Evolutionary conservation across 371 early-diverging fungal species (phyloP), one percentile per base, ranked within the genome.

Genomic region (Apophysomyces ossiformis): DNA sequence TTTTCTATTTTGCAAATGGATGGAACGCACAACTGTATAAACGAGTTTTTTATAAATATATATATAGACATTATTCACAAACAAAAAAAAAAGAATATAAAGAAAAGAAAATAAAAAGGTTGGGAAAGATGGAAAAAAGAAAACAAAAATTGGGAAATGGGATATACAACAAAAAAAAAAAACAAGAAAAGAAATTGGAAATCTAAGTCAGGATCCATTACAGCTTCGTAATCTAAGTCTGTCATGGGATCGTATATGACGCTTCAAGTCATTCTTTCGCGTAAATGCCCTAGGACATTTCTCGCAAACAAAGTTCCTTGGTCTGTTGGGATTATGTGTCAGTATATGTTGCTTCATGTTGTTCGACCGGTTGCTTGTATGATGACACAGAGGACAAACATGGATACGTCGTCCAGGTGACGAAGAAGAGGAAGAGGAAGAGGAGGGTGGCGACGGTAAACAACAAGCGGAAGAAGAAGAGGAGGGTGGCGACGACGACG

Each of bases 191-290:
- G 6, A 11, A 41, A 50, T 4, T 2, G 50, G 16, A 18, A 6
- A 9, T 47, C 54, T n/a, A 50, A 50, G 54, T 50, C 54, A 50
- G 21, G 9, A 32, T 9, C 54, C 54, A 9, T 9, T 9, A 21
- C 18, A 50, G n/a, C 18, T 5, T 4, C 18, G 21, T 8, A 50
- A 9, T 50, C 21, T 13, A 50, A 21, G 21, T 50, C 26, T 50
- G 7, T 64, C 64, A 36, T 72, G 73, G n/a, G 67, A 66, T 58
- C 67, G 65, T n/a, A 38, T 41, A 67, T 92, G 92, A 56, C 92
- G 85, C 61, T 84, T 84, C 73, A 90, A 78, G 66, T 92, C 92
- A 61, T 89, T 87, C 64, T 88, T 89, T 43, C 90, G 79, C 9
- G 90, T 85, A 76, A 92, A 92, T 8, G 80, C 60, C 68, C 82